Percentiles rank a stretch among this genome's conserved stretches.
phyloP scores from a whole-genome alignment of 352 stramenopile genomes.

The Phytophthora brassicae region DNA sequence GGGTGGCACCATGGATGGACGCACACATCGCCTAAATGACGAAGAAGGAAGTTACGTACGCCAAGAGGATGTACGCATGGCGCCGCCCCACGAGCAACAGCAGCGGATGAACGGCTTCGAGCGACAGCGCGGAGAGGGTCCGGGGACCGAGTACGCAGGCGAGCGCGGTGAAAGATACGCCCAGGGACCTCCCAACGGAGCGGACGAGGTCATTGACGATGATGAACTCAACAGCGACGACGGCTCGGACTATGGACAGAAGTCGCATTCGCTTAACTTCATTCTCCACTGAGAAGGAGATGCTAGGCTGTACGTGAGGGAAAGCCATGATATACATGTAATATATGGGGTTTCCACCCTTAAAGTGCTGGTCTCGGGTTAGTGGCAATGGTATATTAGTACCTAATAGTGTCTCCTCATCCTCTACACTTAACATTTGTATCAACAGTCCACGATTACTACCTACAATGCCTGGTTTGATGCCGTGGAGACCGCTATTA shows the following conservation, averaged over 20 bases:
- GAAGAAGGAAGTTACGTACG: slow-evolving; percentile 21
- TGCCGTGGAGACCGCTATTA: slow-evolving; percentile 38
- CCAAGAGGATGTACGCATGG: slow-evolving; percentile 25
- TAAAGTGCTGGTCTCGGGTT: neutral
- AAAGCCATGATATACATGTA: slow-evolving; percentile 24
- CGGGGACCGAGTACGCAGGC: slow-evolving; percentile 18
- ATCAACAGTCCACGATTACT: neutral
- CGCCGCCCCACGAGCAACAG: slow-evolving; percentile 6
- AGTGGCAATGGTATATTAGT: no score
- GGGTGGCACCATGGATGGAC: slow-evolving; percentile 14
- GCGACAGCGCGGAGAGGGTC: slow-evolving; percentile 12
- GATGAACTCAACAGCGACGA: slow-evolving; percentile 47
- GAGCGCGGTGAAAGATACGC: slow-evolving; percentile 16
- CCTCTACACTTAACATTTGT: slow-evolving; percentile 23
- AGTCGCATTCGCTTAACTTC: slow-evolving; percentile 85
- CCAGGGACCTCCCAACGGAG: slow-evolving; percentile 9
- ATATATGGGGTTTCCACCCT: slow-evolving; percentile 29
- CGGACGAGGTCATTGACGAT: slow-evolving; percentile 26
- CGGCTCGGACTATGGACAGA: slow-evolving; percentile 60
- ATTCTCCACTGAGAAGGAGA: slow-evolving; percentile 61
- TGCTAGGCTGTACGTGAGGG: neutral
- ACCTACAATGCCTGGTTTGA: neutral
- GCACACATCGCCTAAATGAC: slow-evolving; percentile 23
- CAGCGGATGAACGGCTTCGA: slow-evolving; percentile 21
- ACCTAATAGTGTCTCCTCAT: slow-evolving; percentile 14